These are phyloP conservation scores for Globisporangium iwayamae DNA, from an alignment of 352 stramenopile species.

Conservation along the genomic window DNA sequence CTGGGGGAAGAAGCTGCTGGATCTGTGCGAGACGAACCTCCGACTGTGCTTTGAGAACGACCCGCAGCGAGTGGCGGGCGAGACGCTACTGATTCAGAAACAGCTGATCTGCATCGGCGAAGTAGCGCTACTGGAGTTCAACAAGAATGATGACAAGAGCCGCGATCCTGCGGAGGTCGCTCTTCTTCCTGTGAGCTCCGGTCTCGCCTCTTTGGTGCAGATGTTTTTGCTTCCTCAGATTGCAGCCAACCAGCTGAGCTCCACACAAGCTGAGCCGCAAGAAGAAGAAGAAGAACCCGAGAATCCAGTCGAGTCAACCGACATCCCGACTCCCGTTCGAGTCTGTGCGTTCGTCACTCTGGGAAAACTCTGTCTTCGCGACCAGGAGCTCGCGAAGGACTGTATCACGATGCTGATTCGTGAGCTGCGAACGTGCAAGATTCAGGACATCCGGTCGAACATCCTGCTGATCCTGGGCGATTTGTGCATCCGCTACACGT, in stretches of 20 bases:
- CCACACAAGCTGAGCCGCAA: constrained; percentile 16
- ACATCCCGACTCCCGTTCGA: constrained; percentile 75
- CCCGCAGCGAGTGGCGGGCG: constrained; percentile 43
- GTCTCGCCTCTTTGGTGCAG: constrained; percentile 64
- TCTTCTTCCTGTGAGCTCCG: constrained; percentile 45
- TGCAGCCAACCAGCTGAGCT: constrained; percentile 17
- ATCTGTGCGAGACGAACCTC: constrained; percentile 60
- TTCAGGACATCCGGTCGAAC: constrained; percentile 94
- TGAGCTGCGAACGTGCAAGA: constrained; percentile 83
- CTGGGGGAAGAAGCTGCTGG: constrained; percentile 65
- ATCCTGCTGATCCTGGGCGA: constrained; percentile 95
- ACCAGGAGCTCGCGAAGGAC: constrained; percentile 91
- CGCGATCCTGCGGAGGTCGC: constrained; percentile 33
- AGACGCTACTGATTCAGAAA: constrained; percentile 65
- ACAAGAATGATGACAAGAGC: constrained; percentile 68
- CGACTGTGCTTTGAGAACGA: constrained; percentile 57
- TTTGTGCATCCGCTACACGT: constrained; percentile 95
- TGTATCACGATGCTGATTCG: constrained; percentile 95
- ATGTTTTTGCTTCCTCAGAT: constrained; percentile 76
- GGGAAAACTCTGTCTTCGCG: constrained; percentile 95
- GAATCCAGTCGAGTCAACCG: constrained; percentile 20
- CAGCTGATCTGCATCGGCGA: constrained; percentile 81
- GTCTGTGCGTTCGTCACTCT: constrained; percentile 93
- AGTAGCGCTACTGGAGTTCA: constrained; percentile 74
- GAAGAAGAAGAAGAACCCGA: constrained; percentile 22